These are phyloP conservation scores for Stylosanthes scabra DNA, from an alignment of 331 rosid species.

Conservation along the genomic window DNA sequence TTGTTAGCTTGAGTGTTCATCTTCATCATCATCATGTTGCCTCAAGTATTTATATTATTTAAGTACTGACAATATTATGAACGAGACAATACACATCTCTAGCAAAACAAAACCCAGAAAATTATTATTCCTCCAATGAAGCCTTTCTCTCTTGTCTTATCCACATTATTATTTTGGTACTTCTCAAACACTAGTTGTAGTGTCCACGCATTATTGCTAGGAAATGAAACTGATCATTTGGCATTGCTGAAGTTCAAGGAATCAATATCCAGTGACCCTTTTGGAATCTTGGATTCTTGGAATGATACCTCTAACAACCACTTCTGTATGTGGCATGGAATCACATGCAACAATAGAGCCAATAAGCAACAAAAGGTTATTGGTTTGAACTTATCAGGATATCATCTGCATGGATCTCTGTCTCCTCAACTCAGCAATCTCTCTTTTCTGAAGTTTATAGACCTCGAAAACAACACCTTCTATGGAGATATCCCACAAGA, in stretches of 20 bases:
- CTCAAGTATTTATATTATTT: too few species aligned
- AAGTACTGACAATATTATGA: too few species aligned
- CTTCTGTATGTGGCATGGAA: slow-evolving; percentile 37
- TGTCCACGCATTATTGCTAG: not conserved
- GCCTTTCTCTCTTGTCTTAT: too few species aligned
- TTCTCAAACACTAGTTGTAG: too few species aligned
- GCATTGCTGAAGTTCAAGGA: slow-evolving; percentile 35
- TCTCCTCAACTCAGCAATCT: slow-evolving; percentile 45
- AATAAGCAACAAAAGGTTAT: slow-evolving; percentile 22
- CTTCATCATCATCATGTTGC: too few species aligned
- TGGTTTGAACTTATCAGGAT: not conserved
- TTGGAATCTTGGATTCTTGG: slow-evolving; percentile 18
- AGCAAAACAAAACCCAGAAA: too few species aligned
- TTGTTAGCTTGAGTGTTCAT: too few species aligned
- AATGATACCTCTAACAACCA: slow-evolving; percentile 1
- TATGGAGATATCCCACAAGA: slow-evolving; percentile 45
- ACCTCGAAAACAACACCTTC: slow-evolving; percentile 41
- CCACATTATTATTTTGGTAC: too few species aligned
- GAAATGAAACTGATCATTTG: slow-evolving; percentile 13
- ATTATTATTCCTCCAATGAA: too few species aligned
- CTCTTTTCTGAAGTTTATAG: slow-evolving; percentile 27
- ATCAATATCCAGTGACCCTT: slow-evolving; percentile 21
- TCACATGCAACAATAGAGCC: slow-evolving; percentile 8
- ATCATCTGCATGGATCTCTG: slow-evolving; percentile 24
- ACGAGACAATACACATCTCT: too few species aligned